Evolutionary conservation across 495 filamentous ascomycete genomes (phyloP).

Genomic region (Neurospora discreta): DNA sequence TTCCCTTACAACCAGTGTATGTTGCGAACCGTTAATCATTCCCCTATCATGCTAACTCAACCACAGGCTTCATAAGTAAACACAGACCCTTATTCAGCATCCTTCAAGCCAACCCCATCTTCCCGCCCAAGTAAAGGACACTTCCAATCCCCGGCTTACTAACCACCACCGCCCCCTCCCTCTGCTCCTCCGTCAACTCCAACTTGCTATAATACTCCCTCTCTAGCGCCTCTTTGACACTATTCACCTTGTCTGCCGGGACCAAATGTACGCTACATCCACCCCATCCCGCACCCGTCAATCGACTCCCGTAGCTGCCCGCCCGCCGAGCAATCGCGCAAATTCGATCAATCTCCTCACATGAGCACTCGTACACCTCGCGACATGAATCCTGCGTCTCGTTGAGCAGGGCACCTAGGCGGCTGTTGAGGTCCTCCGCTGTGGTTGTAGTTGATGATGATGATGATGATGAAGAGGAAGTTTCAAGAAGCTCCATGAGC

Average conservation of each 20-base stretch:
- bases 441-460: slow-evolving; percentile 6
- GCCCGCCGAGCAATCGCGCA: slow-evolving; percentile 66
- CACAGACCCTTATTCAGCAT: neutral
- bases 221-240: slow-evolving; percentile 64
- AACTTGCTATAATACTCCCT: slow-evolving; percentile 75
- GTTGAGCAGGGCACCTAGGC: slow-evolving; percentile 78
- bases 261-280: slow-evolving; percentile 92
- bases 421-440: slow-evolving; percentile 44
- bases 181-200: slow-evolving; percentile 60
- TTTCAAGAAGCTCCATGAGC: slow-evolving; percentile 62
- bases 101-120: slow-evolving; percentile 8
- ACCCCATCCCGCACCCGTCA: slow-evolving; percentile 96
- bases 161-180: slow-evolving; percentile 73
- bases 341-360: slow-evolving; percentile 77
- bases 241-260: slow-evolving; percentile 73
- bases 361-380: slow-evolving; percentile 79
- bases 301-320: slow-evolving; percentile 71
- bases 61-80: neutral
- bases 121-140: slow-evolving; percentile 31
- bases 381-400: slow-evolving; percentile 79
- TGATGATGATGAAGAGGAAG: slow-evolving; percentile 11
- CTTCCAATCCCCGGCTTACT: slow-evolving; percentile 74
- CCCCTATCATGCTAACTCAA: neutral
- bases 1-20: neutral
- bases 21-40: neutral